phyloP scores from a whole-genome alignment of 768 basidiomycete genomes.

The Kwoniella heveanensis region DNA sequence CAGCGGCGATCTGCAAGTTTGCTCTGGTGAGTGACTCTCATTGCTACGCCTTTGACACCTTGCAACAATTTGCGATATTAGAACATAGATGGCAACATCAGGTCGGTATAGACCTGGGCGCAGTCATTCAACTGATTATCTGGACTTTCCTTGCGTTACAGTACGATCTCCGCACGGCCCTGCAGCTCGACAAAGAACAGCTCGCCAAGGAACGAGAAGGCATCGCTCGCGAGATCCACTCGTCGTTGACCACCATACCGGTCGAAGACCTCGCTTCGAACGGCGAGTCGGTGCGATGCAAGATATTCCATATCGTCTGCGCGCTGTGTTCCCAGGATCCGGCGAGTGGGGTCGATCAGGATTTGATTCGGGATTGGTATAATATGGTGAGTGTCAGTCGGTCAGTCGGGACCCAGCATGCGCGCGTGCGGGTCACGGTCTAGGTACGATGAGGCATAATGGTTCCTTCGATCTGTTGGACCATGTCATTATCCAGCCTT shows the following conservation, averaged over 20 bases:
- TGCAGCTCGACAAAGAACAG: constrained; percentile 44
- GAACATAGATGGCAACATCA: no score
- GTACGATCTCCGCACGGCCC: constrained; percentile 44
- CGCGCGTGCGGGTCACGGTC: no score
- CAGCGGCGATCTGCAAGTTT: constrained; percentile 51
- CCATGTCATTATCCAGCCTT: no score
- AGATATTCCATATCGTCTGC: constrained; percentile 51
- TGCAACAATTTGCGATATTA: no score
- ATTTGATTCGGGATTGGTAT: constrained; percentile 47
- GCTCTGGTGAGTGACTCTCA: constrained; percentile 40
- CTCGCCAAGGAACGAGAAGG: constrained; percentile 41
- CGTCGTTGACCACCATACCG: constrained; percentile 45
- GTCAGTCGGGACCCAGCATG: no score
- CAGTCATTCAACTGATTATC: no score
- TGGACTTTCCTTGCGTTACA: constrained; percentile 10
- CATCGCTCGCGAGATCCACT: constrained; percentile 50
- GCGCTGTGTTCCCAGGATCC: constrained; percentile 36
- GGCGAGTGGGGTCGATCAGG: constrained; percentile 31
- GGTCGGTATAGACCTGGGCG: no score
- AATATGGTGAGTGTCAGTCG: constrained; percentile 49
- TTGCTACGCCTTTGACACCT: no score
- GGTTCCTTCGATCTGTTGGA: no score
- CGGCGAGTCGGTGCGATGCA: constrained; percentile 47
- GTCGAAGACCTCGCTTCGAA: constrained; percentile 50
- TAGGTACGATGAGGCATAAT: no score